A percentile compares a stretch with the other conserved stretches of the same genome.
Conservation (phyloP, 1,139 yeast species). For the Taphrina wiesneri region DNA sequence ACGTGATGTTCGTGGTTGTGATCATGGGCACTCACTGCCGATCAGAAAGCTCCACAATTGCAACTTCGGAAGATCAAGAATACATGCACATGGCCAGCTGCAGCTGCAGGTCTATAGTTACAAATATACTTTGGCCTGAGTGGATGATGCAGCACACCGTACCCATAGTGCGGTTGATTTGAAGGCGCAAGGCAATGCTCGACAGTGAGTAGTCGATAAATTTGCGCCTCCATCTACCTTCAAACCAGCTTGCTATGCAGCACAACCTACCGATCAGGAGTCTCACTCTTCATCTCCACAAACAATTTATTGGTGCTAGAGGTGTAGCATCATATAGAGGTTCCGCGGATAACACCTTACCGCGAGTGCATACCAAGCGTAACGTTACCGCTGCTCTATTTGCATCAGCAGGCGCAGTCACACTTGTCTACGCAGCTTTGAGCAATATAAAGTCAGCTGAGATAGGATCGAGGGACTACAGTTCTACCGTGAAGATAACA, state of each 20-base stretch:
- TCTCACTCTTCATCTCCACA: not conserved
- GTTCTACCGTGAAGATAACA: constrained; percentile 1
- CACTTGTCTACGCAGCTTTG: not conserved
- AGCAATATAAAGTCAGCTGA: constrained; percentile 1
- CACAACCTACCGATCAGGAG: not conserved
- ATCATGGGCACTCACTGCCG: not conserved
- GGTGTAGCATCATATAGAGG: not conserved
- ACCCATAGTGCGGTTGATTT: no score
- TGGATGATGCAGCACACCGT: no score
- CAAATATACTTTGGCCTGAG: no score
- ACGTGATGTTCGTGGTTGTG: not conserved
- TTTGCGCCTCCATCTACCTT: not conserved
- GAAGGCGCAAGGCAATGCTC: no score
- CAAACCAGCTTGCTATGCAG: not conserved
- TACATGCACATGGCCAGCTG: not conserved
- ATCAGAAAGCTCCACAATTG: not conserved
- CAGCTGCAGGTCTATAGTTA: no score
- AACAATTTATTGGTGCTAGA: not conserved
- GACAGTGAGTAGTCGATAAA: not conserved
- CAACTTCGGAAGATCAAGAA: not conserved
- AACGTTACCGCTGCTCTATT: not conserved
- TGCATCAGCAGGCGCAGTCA: not conserved
- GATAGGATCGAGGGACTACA: not conserved
- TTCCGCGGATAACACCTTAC: not conserved
- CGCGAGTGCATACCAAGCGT: not conserved